A percentile compares a stretch with the other conserved stretches of the same genome.
These are phyloP conservation scores for Malassezia nana DNA, from an alignment of 1,284 basidiomycete genomes.

Conservation along the genomic window DNA sequence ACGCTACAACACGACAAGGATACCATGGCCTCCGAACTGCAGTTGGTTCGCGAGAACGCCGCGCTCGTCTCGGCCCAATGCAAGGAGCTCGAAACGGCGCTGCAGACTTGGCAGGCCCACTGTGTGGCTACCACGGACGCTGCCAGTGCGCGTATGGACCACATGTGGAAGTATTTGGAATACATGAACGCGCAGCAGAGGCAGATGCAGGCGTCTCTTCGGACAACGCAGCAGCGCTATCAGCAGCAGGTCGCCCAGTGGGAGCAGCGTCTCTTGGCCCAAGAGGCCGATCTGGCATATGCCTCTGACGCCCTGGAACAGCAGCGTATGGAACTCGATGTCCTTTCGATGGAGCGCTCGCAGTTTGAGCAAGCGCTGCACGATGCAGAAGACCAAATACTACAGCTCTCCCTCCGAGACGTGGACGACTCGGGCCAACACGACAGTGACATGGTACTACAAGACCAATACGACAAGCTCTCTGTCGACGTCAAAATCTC, in stretches of 20 bases:
- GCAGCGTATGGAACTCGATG: not conserved
- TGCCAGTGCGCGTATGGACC: not conserved
- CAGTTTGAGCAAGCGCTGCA: not conserved
- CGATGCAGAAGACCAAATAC: not conserved
- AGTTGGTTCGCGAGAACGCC: not conserved
- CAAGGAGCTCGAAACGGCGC: not conserved
- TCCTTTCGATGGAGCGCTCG: not conserved
- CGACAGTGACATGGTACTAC: not conserved
- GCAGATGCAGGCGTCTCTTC: not conserved
- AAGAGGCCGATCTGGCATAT: not conserved
- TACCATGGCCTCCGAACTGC: not conserved
- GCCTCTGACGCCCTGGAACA: not conserved
- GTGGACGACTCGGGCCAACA: not conserved
- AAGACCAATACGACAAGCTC: not conserved
- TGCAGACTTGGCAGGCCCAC: not conserved
- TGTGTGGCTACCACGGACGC: not conserved
- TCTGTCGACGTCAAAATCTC: not conserved
- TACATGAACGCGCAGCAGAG: not conserved
- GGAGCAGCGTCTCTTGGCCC: not conserved
- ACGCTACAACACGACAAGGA: not conserved
- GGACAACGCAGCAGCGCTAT: not conserved
- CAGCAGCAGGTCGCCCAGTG: constrained; percentile 1
- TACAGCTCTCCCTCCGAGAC: not conserved
- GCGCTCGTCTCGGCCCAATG: not conserved
- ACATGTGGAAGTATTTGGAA: not conserved